A percentile compares a stretch with the other conserved stretches of the same genome.
phyloP scores from a whole-genome alignment of 1,284 basidiomycete species.

The Taiwanofungus camphoratus region DNA sequence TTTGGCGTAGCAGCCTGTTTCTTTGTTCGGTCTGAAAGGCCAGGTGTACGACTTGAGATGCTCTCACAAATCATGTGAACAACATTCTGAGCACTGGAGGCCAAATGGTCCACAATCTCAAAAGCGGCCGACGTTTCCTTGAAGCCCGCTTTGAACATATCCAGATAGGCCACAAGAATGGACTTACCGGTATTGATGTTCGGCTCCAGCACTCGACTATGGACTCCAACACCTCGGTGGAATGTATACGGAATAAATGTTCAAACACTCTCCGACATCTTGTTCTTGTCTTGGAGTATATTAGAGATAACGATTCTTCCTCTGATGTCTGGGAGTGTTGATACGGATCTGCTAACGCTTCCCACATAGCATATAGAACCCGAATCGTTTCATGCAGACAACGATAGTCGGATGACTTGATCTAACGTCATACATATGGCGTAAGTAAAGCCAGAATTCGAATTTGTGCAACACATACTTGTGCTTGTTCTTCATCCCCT shows the following conservation, averaged over 20 bases:
- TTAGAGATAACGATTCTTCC: constrained; percentile 61
- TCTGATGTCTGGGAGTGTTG: constrained; percentile 43
- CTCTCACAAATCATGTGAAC: constrained; percentile 90
- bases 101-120: constrained; percentile 79
- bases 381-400: constrained; percentile 68
- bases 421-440: constrained; percentile 40
- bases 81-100: constrained; percentile 82
- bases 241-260: constrained; percentile 77
- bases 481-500: constrained; percentile 47
- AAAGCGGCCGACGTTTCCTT: constrained; percentile 52
- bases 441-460: background rate
- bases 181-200: constrained; percentile 43
- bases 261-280: constrained; percentile 79
- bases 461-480: constrained; percentile 34
- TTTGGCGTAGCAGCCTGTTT: constrained; percentile 58
- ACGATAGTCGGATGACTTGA: constrained; percentile 63
- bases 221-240: constrained; percentile 78
- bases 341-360: constrained; percentile 46
- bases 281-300: constrained; percentile 57
- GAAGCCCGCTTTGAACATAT: background rate
- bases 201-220: constrained; percentile 77
- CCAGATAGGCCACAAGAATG: background rate
- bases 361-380: constrained; percentile 68
- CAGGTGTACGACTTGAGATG: constrained; percentile 52
- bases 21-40: constrained; percentile 48